Evolutionary conservation across 1,139 yeast species (phyloP).

Genomic region (Geotrichum klebahnii): DNA sequence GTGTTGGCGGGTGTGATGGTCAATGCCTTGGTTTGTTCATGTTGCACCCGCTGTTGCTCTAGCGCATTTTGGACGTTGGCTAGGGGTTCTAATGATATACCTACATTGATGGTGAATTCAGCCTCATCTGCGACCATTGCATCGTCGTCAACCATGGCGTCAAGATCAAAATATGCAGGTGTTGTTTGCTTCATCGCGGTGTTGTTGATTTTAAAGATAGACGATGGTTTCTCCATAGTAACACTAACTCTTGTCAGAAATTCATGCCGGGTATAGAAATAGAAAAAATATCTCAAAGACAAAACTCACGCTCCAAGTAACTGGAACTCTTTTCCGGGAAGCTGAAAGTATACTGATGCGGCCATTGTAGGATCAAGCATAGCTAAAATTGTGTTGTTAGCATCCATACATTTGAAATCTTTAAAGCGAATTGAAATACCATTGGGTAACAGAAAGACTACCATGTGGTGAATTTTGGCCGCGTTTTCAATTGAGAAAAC

Average conservation of each 20-base stretch:
- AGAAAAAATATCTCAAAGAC: neutral
- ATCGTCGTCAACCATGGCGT: conserved; percentile 39
- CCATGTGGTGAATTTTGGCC: conserved; percentile 62
- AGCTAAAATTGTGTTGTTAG: conserved; percentile 1
- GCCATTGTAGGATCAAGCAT: conserved; percentile 61
- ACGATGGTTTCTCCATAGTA: conserved; percentile 75
- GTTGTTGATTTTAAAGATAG: conserved; percentile 76
- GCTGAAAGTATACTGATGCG: conserved; percentile 83
- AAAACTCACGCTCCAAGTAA: conserved; percentile 56
- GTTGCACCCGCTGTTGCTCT: conserved; percentile 33
- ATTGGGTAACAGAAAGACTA: conserved; percentile 72
- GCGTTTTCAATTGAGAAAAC: conserved; percentile 62
- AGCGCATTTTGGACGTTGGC: conserved; percentile 54
- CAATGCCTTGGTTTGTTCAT: conserved; percentile 10
- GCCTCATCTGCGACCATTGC: conserved; percentile 21
- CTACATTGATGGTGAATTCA: conserved; percentile 53
- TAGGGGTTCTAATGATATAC: conserved; percentile 82
- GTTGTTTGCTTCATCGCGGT: conserved; percentile 32
- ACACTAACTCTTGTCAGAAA: conserved; percentile 41
- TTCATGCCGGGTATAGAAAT: neutral
- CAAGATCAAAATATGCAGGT: conserved; percentile 31
- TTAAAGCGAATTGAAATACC: conserved; percentile 45
- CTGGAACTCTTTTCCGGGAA: conserved; percentile 72
- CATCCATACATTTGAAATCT: neutral
- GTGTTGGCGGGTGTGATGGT: neutral